phyloP scores from a whole-genome alignment of 169 alveolate genomes.

The Miamiensis avidus region DNA sequence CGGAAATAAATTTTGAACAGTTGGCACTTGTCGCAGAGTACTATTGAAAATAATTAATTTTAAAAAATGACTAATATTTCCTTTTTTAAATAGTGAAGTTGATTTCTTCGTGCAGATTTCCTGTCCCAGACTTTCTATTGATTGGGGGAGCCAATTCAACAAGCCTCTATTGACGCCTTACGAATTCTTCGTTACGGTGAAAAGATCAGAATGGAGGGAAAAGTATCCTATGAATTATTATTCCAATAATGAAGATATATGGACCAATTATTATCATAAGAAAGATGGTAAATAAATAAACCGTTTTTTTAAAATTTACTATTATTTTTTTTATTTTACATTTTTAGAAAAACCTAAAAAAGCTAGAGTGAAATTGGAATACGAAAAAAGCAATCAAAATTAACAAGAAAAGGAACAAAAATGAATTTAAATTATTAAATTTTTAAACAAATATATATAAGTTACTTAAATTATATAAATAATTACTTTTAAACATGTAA shows the following conservation, averaged over 20 bases:
- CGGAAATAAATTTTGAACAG: slow-evolving; percentile 75
- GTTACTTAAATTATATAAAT: too few relatives aligned
- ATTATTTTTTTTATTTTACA: too few relatives aligned
- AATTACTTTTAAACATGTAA: too few relatives aligned
- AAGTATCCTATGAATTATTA: slow-evolving; percentile 81
- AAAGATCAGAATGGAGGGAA: slow-evolving; percentile 54
- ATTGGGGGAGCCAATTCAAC: slow-evolving; percentile 96
- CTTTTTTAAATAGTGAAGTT: slow-evolving; percentile 42
- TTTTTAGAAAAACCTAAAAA: background rate
- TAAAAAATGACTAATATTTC: background rate
- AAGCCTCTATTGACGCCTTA: slow-evolving; percentile 97
- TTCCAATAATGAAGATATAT: slow-evolving; percentile 75
- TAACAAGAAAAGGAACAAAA: too few relatives aligned
- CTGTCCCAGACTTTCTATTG: slow-evolving; percentile 99
- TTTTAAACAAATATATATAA: too few relatives aligned
- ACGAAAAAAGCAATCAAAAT: too few relatives aligned
- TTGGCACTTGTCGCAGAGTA: slow-evolving; percentile 30
- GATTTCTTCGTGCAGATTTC: slow-evolving; percentile 92
- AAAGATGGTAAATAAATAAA: slow-evolving; percentile 43
- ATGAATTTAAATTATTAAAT: too few relatives aligned
- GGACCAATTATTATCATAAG: slow-evolving; percentile 77
- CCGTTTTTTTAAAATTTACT: too few relatives aligned
- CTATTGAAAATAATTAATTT: too few relatives aligned
- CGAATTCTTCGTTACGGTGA: slow-evolving; percentile 96
- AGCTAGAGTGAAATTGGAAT: background rate